Percentiles rank a stretch among this genome's conserved stretches.
Conservation (phyloP, 257 asterid genomes). For the Agastache rugosa region DNA sequence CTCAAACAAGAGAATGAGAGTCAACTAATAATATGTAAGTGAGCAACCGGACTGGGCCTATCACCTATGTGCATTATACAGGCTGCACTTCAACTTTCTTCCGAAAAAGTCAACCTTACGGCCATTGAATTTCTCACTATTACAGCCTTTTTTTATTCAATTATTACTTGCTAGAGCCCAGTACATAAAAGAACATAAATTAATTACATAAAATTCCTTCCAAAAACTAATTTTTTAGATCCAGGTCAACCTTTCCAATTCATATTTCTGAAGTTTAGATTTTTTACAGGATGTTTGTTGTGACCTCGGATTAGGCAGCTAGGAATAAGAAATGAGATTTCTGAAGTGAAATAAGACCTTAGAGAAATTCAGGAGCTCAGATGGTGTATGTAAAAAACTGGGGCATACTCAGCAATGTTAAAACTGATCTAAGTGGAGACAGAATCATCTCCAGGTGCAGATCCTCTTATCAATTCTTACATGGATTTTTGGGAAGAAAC, state of each 20-base stretch:
- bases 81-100: not conserved
- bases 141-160: not conserved
- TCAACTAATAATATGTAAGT: not conserved
- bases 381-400: not conserved
- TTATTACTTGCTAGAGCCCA: constrained; percentile 16
- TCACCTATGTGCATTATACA: constrained; percentile 8
- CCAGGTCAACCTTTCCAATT: not conserved
- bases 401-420: not conserved
- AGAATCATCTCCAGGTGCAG: constrained; percentile 20
- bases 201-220: not conserved
- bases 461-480: not conserved
- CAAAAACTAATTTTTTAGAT: not conserved
- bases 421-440: constrained; percentile 4
- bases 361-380: not conserved
- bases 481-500: constrained; percentile 1
- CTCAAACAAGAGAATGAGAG: constrained; percentile 1
- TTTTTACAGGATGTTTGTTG: constrained; percentile 1
- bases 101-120: not conserved
- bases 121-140: not conserved
- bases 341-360: not conserved
- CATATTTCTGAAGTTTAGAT: not conserved
- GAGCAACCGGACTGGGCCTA: constrained; percentile 24
- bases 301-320: constrained; percentile 21
- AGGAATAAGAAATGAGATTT: not conserved
- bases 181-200: constrained; percentile 4